Base-by-base conservation (phyloP, 768 basidiomycete genomes). In the Lactifluus pinguis region DNA sequence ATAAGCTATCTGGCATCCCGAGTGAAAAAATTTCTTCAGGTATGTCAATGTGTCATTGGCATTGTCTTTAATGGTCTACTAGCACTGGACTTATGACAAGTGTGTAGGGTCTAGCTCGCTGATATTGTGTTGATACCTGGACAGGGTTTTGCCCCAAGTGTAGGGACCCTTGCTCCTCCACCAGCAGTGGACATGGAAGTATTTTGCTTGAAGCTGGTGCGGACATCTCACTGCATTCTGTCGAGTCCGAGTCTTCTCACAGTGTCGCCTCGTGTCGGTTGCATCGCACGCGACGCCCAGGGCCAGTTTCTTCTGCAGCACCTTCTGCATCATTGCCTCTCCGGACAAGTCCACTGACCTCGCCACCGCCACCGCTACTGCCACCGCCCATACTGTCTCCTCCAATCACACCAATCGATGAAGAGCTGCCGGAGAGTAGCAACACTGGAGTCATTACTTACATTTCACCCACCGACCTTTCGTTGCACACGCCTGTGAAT, bases 101-200 rank as follows among this genome's bases (percentile, higher is more conserved):
- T n/a, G n/a, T n/a, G n/a, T n/a, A n/a, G n/a, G n/a, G n/a, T n/a
- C n/a, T n/a, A n/a, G n/a, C n/a, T n/a, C n/a, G n/a, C n/a, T n/a
- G n/a, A n/a, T n/a, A n/a, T n/a, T n/a, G n/a, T n/a, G n/a, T n/a
- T n/a, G n/a, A n/a, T n/a, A n/a, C n/a, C n/a, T n/a, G n/a, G n/a
- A n/a, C n/a, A n/a, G 97, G 97, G 97, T 17, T 74, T 98, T 34
- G 97, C 97, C 36, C 97, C 97, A 9, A 97, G 94, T 71, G 87
- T n/a, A n/a, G n/a, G n/a, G n/a, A n/a, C n/a, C n/a, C n/a, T n/a
- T n/a, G n/a, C n/a, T n/a, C n/a, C n/a, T 95, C 97, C 97, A 30
- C 97, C 73, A 97, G 97, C 17, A 93, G 90, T 67, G 97, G 98
- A 72, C 82, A 93, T 11, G 97, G 95, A 7, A 95, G 92, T 70